These are phyloP conservation scores for Triticum turgidum DNA, from an alignment of 176 grass and related monocot genomes.

Conservation along the genomic window DNA sequence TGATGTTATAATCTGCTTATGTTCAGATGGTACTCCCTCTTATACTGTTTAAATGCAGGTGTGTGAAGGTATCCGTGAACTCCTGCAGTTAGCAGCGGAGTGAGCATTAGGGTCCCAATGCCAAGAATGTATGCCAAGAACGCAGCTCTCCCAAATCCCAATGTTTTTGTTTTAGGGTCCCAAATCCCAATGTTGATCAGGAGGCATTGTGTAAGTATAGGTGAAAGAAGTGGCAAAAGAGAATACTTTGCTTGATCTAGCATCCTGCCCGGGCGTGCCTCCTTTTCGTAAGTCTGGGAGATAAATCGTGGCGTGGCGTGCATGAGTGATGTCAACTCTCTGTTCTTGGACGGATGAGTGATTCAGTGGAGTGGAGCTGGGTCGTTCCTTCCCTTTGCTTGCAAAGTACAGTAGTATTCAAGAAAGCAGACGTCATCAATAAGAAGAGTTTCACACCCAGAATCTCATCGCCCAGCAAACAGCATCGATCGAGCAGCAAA, in stretches of 20 bases:
- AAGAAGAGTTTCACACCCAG: not conserved
- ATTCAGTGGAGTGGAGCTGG: too few relatives aligned
- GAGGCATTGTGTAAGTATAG: not conserved
- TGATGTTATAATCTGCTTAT: not conserved
- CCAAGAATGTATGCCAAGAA: not conserved
- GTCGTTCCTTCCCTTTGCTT: not conserved
- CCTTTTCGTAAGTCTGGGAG: too few relatives aligned
- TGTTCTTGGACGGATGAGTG: too few relatives aligned
- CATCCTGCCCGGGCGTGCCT: too few relatives aligned
- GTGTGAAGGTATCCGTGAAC: slow-evolving; percentile 77
- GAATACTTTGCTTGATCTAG: not conserved
- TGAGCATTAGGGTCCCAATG: not conserved
- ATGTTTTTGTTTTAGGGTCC: too few relatives aligned
- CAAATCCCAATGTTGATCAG: not conserved
- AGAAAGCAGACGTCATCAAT: not conserved
- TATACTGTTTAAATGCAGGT: slow-evolving; percentile 41
- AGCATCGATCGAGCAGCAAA: not conserved
- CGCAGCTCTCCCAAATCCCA: slow-evolving; percentile 3
- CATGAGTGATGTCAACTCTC: too few relatives aligned
- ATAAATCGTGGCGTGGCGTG: too few relatives aligned
- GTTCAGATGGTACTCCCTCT: not conserved
- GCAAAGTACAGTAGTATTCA: not conserved
- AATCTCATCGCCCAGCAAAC: not conserved
- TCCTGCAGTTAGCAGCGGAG: slow-evolving; percentile 62
- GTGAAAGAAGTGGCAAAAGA: not conserved